Evolutionary conservation across 768 basidiomycete genomes (phyloP).

Genomic region (Xerocomellus intermedius): DNA sequence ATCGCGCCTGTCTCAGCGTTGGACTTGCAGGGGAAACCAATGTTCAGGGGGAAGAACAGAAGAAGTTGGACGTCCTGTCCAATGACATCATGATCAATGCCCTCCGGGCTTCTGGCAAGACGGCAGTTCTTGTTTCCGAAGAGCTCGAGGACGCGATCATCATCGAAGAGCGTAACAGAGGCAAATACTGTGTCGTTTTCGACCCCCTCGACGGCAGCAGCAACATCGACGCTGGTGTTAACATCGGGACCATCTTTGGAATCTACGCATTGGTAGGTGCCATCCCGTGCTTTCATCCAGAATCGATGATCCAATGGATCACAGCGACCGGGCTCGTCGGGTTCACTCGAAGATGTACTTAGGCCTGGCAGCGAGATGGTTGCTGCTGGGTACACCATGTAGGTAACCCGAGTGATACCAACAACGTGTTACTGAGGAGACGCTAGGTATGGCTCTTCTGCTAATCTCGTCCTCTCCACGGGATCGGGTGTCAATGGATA

Average conservation of each 20-base stretch:
- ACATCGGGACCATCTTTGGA: constrained; percentile 97
- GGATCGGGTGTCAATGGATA: constrained; percentile 97
- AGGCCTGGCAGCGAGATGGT: constrained; percentile 96
- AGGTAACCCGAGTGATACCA: constrained; percentile 27
- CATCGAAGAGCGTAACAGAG: constrained; percentile 76
- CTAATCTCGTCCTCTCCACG: constrained; percentile 93
- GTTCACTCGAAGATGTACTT: constrained; percentile 84
- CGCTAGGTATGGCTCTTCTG: constrained; percentile 85
- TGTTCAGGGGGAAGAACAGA: constrained; percentile 98
- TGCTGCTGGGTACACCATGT: constrained; percentile 97
- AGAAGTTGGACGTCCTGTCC: constrained; percentile 96
- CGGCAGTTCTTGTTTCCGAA: constrained; percentile 94
- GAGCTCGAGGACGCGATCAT: constrained; percentile 92
- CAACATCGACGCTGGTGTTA: constrained; percentile 98
- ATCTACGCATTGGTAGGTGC: constrained; percentile 84
- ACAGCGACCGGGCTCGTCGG: constrained; percentile 73
- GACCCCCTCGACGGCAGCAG: constrained; percentile 95
- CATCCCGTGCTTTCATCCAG: background rate
- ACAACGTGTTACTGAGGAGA: constrained; percentile 9
- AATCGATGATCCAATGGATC: background rate
- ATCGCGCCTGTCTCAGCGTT: constrained; percentile 53
- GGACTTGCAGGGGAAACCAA: constrained; percentile 96
- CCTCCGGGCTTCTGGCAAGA: constrained; percentile 94
- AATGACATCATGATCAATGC: constrained; percentile 99
- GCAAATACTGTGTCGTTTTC: constrained; percentile 96